phyloP scores from a whole-genome alignment of 768 basidiomycete species.

The Pholiota microspora region DNA sequence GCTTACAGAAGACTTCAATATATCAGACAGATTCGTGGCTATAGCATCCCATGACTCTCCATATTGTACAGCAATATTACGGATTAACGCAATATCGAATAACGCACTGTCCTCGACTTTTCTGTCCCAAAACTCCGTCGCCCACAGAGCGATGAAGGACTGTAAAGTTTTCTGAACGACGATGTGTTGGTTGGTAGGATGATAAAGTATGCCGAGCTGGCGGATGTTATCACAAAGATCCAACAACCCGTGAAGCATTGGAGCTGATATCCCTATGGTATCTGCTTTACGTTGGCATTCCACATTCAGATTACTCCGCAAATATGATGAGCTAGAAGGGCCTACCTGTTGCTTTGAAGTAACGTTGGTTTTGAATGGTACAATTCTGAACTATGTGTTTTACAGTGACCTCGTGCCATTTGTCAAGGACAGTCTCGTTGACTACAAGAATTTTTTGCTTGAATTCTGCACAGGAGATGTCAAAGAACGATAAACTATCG shows the following conservation, averaged over 20 bases:
- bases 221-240: conserved; percentile 52
- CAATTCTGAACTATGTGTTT: conserved; percentile 28
- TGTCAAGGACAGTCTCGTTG: conserved; percentile 44
- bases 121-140: conserved; percentile 24
- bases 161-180: conserved; percentile 37
- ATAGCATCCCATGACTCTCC: conserved; percentile 28
- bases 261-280: conserved; percentile 45
- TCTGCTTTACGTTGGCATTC: too few species aligned
- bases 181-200: conserved; percentile 30
- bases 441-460: conserved; percentile 37
- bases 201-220: conserved; percentile 48
- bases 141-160: conserved; percentile 35
- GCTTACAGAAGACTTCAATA: conserved; percentile 18
- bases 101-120: conserved; percentile 20
- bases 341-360: conserved; percentile 24
- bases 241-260: conserved; percentile 53
- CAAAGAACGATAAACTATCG: background rate
- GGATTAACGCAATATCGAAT: conserved; percentile 52
- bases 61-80: conserved; percentile 36
- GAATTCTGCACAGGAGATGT: conserved; percentile 41
- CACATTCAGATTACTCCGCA: background rate
- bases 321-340: background rate
- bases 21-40: conserved; percentile 11
- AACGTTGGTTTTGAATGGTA: conserved; percentile 17
- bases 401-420: conserved; percentile 52